phyloP scores from a whole-genome alignment of 768 basidiomycete species.

The Grammothele lineata region DNA sequence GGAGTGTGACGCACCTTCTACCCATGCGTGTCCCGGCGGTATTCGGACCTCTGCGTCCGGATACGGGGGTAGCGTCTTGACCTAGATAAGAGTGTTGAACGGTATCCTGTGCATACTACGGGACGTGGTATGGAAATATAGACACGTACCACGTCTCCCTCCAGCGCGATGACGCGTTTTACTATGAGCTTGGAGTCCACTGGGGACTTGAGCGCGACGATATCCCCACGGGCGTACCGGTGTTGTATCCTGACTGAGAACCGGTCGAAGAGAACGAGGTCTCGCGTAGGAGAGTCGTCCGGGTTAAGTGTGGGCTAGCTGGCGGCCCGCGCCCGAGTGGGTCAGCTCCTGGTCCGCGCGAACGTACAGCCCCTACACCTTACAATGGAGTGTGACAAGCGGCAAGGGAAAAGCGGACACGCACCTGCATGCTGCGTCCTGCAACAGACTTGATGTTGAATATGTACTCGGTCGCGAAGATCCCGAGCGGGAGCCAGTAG shows the following conservation, averaged over 20 bases:
- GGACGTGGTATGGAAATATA: background rate
- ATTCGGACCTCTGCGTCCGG: slow-evolving; percentile 48
- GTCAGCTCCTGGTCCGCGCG: background rate
- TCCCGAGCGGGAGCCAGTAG: slow-evolving; percentile 55
- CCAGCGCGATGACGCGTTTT: slow-evolving; percentile 62
- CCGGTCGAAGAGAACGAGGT: slow-evolving; percentile 62
- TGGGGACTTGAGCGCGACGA: slow-evolving; percentile 65
- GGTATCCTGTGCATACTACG: no score
- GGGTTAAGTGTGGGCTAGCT: slow-evolving; percentile 74
- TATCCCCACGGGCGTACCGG: slow-evolving; percentile 49
- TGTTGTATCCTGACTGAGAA: slow-evolving; percentile 34
- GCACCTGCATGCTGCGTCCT: slow-evolving; percentile 75
- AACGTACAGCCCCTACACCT: background rate
- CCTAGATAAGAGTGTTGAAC: slow-evolving; percentile 18
- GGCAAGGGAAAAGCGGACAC: no score
- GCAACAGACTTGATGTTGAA: slow-evolving; percentile 50
- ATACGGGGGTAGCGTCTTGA: slow-evolving; percentile 68
- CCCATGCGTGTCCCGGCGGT: slow-evolving; percentile 66
- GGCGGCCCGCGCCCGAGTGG: slow-evolving; percentile 18
- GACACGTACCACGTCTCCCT: slow-evolving; percentile 46
- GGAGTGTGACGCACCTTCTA: slow-evolving; percentile 50
- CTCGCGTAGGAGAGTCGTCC: slow-evolving; percentile 55
- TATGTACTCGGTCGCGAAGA: slow-evolving; percentile 46
- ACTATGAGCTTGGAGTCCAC: slow-evolving; percentile 47
- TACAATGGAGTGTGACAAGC: no score